These are phyloP conservation scores for Hydnum rufescens DNA, from an alignment of 768 basidiomycete genomes.

Conservation along the genomic window DNA sequence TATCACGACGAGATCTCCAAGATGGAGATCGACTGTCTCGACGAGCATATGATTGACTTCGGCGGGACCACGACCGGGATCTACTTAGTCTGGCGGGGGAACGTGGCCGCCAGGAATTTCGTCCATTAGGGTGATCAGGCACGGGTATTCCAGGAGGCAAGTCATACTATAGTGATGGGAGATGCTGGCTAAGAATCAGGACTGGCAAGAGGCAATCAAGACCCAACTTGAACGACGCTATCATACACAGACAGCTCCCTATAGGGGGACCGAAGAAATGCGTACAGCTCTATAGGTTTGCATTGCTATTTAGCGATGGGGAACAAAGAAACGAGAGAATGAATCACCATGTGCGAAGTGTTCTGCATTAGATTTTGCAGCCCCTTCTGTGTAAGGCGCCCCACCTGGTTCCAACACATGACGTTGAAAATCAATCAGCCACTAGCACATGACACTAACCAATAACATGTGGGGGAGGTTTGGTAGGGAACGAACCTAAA, in stretches of 20 bases:
- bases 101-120: not conserved
- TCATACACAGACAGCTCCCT: conserved; percentile 72
- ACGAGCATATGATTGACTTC: conserved; percentile 14
- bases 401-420: not conserved
- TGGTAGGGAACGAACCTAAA: conserved; percentile 18
- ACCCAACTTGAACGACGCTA: conserved; percentile 60
- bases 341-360: conserved; percentile 80
- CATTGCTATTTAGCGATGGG: not conserved
- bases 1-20: too few species aligned
- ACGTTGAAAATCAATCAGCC: too few species aligned
- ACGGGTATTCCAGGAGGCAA: not conserved
- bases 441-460: too few species aligned
- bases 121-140: conserved; percentile 2
- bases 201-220: conserved; percentile 6
- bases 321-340: not conserved
- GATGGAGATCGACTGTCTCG: too few species aligned
- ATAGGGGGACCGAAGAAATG: conserved; percentile 74
- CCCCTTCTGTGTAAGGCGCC: conserved; percentile 31
- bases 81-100: not conserved
- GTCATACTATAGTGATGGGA: not conserved
- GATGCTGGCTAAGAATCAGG: not conserved
- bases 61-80: conserved; percentile 9
- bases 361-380: conserved; percentile 53
- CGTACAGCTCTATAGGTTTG: conserved; percentile 50
- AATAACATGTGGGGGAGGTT: not conserved